A percentile compares a stretch with the other conserved stretches of the same genome.
phyloP scores from a whole-genome alignment of 495 filamentous ascomycete genomes.

The Neurospora discreta region DNA sequence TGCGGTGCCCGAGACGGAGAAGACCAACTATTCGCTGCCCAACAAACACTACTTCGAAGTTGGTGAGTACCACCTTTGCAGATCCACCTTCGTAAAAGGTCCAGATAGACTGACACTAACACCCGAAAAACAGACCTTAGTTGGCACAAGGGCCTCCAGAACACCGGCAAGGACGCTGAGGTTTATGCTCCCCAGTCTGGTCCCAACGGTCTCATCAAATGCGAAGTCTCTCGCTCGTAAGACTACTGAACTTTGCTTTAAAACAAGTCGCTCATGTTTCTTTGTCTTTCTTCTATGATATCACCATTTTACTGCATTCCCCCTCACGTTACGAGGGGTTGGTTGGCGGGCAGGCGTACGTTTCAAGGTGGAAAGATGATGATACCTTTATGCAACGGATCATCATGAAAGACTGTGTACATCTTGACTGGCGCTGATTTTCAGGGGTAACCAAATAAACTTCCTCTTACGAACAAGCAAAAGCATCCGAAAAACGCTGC shows the following conservation, averaged over 20 bases:
- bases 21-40: constrained; percentile 73
- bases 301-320: neutral
- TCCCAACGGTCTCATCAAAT: constrained; percentile 93
- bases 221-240: constrained; percentile 63
- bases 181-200: constrained; percentile 88
- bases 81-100: neutral
- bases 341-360: neutral
- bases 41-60: constrained; percentile 99
- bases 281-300: neutral
- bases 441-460: neutral
- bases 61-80: constrained; percentile 44
- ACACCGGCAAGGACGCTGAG: constrained; percentile 92
- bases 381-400: neutral
- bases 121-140: constrained; percentile 52
- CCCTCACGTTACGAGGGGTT: neutral
- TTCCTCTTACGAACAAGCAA: neutral
- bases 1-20: constrained; percentile 55
- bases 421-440: neutral
- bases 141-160: constrained; percentile 96
- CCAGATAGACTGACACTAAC: neutral
- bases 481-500: neutral
- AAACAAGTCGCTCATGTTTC: neutral
- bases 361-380: neutral
- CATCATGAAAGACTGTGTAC: neutral
- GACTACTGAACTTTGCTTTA: neutral